These are phyloP conservation scores for Ascochyta pisi DNA, from an alignment of 2,329 filamentous ascomycete species.

Conservation along the genomic window DNA sequence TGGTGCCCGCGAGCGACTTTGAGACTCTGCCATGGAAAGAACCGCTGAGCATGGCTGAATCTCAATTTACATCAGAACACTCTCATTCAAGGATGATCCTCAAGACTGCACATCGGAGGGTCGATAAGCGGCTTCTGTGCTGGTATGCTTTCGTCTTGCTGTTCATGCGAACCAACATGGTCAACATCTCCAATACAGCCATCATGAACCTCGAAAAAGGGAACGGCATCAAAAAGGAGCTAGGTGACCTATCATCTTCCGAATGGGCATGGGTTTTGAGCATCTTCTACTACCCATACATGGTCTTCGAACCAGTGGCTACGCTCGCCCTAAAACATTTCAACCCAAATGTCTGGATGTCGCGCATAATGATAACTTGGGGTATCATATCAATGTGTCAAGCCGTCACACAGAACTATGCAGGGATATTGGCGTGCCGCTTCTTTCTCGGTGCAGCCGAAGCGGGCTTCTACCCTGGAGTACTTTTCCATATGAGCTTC, in stretches of 20 bases:
- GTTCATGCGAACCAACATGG: slow-evolving; percentile 42
- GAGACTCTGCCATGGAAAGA: no score
- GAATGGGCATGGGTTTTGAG: slow-evolving; percentile 45
- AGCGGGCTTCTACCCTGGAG: slow-evolving; percentile 40
- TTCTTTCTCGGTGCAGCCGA: slow-evolving; percentile 49
- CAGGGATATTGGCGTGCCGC: slow-evolving; percentile 51
- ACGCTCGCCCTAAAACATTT: slow-evolving; percentile 32
- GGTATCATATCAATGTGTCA: slow-evolving; percentile 52
- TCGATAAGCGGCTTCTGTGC: slow-evolving; percentile 39
- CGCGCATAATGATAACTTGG: slow-evolving; percentile 33
- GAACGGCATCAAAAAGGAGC: slow-evolving; percentile 41
- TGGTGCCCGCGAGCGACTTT: no score
- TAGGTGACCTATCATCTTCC: slow-evolving; percentile 37
- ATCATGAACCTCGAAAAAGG: slow-evolving; percentile 47
- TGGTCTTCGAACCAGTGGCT: slow-evolving; percentile 39
- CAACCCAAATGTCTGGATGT: slow-evolving; percentile 32
- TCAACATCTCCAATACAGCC: slow-evolving; percentile 45
- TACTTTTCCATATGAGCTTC: slow-evolving; percentile 62
- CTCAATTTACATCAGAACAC: no score
- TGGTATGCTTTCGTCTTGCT: slow-evolving; percentile 45
- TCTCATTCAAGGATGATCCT: neutral
- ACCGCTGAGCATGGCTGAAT: no score
- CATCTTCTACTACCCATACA: slow-evolving; percentile 47
- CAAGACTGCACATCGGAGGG: slow-evolving; percentile 37
- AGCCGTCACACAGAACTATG: slow-evolving; percentile 53